Evolutionary conservation across 2,329 filamentous ascomycete species (phyloP), one percentile per base, ranked within the genome.

Genomic region (Hymenoscyphus scutula): DNA sequence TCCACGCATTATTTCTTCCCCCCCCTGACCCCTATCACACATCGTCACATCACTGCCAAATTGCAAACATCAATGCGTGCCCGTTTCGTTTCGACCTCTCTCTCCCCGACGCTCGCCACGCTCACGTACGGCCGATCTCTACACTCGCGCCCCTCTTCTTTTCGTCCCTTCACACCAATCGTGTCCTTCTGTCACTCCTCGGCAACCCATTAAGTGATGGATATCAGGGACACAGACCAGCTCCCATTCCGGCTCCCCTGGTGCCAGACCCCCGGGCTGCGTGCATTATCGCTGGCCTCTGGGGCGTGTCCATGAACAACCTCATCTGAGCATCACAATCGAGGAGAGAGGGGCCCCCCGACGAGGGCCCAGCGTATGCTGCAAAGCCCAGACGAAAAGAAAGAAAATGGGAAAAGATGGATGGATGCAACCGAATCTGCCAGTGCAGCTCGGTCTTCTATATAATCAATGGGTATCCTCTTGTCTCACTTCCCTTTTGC

Each of bases 281-380:
- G 19, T 51, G 45, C 45, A 51, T 51, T 51, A 51, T 51, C 45
- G 38, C 55, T 48, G 53, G 38, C 25, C 45, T 27, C 55, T 48
- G 53, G 38, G 59, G 25, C 59, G n/a, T 32, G 53, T 32, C 53
- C 53, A 48, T 45, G 56, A 37, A 54, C 53, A 63, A 51, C 45
- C 45, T 58, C 56, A 27, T 58, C 56, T 27, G 27, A 45, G 56
- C 53, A 30, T n/a, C 10, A 30, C 30, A 27, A 25, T 45, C 48
- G 59, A 48, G 59, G 19, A 10, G 19, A 51, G 41, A 23, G 45
- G n/a, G n/a, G 45, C n/a, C n/a, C 41, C 41, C 45, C 32, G 5
- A 15, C 55, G 30, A 38, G 30, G 32, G 34, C 55, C 55, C 55
- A 57, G 55, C 55, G 55, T 58, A 38, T 48, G 56, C 56, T 13